Conservation (phyloP, 2,329 filamentous ascomycete species). For the Calonectria naviculata region DNA sequence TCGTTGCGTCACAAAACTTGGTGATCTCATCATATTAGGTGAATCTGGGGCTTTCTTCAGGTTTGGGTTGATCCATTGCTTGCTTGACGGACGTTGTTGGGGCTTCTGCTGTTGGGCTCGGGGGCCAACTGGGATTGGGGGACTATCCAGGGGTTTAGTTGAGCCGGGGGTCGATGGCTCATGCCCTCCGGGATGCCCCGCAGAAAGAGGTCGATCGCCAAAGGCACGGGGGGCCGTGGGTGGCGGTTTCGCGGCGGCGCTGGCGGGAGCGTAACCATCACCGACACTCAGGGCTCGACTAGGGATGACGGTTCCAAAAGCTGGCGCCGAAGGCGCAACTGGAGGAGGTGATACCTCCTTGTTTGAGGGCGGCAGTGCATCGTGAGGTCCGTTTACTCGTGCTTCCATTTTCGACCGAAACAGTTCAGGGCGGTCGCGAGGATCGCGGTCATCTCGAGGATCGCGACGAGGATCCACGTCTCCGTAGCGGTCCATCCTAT, state of each 20-base stretch:
- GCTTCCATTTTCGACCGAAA: slow-evolving; percentile 62
- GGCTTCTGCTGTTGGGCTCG: slow-evolving; percentile 61
- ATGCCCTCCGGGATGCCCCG: slow-evolving; percentile 49
- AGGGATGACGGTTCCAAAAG: slow-evolving; percentile 66
- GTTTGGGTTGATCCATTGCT: slow-evolving; percentile 69
- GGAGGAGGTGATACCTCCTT: slow-evolving; percentile 69
- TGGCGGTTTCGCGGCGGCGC: slow-evolving; percentile 57
- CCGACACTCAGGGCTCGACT: slow-evolving; percentile 53
- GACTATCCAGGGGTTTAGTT: slow-evolving; percentile 57
- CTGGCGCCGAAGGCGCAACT: slow-evolving; percentile 67
- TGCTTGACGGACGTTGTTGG: slow-evolving; percentile 61
- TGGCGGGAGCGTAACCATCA: slow-evolving; percentile 44
- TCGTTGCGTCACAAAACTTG: slow-evolving; percentile 59
- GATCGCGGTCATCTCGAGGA: slow-evolving; percentile 60
- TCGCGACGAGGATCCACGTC: slow-evolving; percentile 56
- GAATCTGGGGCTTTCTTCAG: slow-evolving; percentile 64
- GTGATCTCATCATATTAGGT: slow-evolving; percentile 62
- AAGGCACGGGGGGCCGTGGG: slow-evolving; percentile 66
- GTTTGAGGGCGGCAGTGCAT: slow-evolving; percentile 53
- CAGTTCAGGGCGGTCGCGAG: slow-evolving; percentile 54
- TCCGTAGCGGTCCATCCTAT: slow-evolving; percentile 54
- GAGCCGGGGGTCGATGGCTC: slow-evolving; percentile 52
- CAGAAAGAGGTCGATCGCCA: slow-evolving; percentile 60
- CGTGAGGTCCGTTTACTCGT: slow-evolving; percentile 59
- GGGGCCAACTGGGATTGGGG: slow-evolving; percentile 64